Evolutionary conservation across 176 grass and related monocot genomes (phyloP).

Genomic region (Tuctoria greenei): DNA sequence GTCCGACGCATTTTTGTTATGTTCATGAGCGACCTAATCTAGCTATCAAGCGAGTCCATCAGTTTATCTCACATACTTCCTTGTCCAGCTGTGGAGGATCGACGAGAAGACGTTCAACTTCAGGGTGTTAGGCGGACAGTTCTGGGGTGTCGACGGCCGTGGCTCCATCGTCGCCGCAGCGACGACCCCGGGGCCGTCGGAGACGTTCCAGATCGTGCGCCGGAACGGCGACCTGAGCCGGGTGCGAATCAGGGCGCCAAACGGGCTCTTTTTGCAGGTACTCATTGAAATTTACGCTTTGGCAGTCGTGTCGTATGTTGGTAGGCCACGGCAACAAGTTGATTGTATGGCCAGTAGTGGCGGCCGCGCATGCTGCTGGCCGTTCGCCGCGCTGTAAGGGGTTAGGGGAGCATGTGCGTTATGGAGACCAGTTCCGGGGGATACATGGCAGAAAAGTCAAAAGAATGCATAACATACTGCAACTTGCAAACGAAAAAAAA

Average conservation of each 20-base stretch:
- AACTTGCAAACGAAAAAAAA: conserved; percentile 6
- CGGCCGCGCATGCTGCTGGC: neutral
- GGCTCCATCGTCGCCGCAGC: conserved; percentile 40
- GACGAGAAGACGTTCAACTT: conserved; percentile 51
- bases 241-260: conserved; percentile 46
- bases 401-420: neutral
- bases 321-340: neutral
- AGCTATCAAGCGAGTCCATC: too few relatives aligned
- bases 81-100: conserved; percentile 64
- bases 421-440: neutral
- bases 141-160: conserved; percentile 39
- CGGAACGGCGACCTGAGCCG: conserved; percentile 11
- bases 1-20: too few relatives aligned
- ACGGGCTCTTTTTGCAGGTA: conserved; percentile 63
- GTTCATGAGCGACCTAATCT: too few relatives aligned
- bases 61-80: neutral
- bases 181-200: conserved; percentile 26
- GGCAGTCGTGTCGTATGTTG: too few relatives aligned
- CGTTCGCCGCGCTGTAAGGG: neutral
- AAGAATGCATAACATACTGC: neutral
- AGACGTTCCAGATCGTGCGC: conserved; percentile 57
- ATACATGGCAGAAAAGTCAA: neutral
- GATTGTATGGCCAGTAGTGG: neutral
- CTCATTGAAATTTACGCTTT: neutral
- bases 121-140: conserved; percentile 43